Conservation (phyloP, 257 asterid species). For the Primulina huaijiensis region DNA sequence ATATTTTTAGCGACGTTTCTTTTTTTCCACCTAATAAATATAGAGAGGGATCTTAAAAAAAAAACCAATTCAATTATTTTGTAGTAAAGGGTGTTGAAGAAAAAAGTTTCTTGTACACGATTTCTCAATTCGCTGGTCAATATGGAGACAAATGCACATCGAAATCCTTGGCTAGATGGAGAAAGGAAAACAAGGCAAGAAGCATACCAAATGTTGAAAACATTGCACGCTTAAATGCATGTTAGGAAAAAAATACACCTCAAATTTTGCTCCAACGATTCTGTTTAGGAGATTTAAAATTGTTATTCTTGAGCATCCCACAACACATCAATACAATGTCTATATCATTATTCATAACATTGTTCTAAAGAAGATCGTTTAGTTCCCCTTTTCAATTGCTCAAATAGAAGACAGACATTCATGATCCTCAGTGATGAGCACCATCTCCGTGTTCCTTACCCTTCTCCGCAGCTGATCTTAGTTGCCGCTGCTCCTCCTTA, state of each 20-base stretch:
- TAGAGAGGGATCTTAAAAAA: not conserved
- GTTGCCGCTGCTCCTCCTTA: constrained; percentile 98
- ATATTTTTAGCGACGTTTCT: too few relatives aligned
- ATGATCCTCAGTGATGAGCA: constrained; percentile 54
- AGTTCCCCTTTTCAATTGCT: constrained; percentile 18
- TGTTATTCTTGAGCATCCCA: constrained; percentile 21
- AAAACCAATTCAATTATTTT: too few relatives aligned
- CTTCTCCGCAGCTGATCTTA: constrained; percentile 75
- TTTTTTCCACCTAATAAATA: too few relatives aligned
- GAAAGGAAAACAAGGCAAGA: not conserved
- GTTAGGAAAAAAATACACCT: not conserved
- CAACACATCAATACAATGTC: constrained; percentile 26
- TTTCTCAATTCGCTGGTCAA: not conserved
- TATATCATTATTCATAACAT: constrained; percentile 38
- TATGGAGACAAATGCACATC: not conserved
- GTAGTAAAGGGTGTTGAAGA: not conserved
- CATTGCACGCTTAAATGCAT: not conserved
- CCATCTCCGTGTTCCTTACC: constrained; percentile 59
- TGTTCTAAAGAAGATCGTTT: constrained; percentile 26
- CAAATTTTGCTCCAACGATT: constrained; percentile 20
- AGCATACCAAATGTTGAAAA: not conserved
- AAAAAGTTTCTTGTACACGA: not conserved
- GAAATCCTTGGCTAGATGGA: not conserved
- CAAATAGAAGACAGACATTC: constrained; percentile 12
- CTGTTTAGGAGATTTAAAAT: constrained; percentile 11